A percentile compares a stretch with the other conserved stretches of the same genome.
These are phyloP conservation scores for Dovyalis caffra DNA, from an alignment of 345 rosid species.

Conservation along the genomic window DNA sequence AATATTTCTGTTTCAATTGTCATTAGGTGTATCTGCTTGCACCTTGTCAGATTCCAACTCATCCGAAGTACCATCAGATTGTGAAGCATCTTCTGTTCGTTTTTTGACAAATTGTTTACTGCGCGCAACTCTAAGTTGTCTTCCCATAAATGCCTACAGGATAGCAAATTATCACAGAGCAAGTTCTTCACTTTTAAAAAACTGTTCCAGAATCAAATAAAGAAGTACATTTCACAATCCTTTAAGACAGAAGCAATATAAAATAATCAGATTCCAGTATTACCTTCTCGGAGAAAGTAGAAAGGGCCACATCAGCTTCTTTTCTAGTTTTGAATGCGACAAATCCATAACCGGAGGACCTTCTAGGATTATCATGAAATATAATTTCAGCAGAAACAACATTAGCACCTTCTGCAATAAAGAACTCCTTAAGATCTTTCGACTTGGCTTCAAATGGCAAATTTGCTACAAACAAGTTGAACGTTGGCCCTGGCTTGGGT, in stretches of 20 bases:
- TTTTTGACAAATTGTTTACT: slow-evolving; percentile 72
- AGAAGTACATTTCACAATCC: background rate
- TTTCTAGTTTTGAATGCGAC: slow-evolving; percentile 74
- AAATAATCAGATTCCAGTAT: background rate
- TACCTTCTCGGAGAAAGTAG: slow-evolving; percentile 73
- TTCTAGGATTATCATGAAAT: slow-evolving; percentile 70
- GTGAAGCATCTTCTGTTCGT: slow-evolving; percentile 42
- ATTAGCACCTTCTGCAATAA: slow-evolving; percentile 45
- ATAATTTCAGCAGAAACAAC: slow-evolving; percentile 62
- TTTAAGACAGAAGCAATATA: slow-evolving; percentile 12
- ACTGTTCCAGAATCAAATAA: background rate
- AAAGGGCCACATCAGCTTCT: slow-evolving; percentile 63
- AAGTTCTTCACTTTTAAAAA: background rate
- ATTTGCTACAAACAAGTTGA: slow-evolving; percentile 71
- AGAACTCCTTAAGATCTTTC: slow-evolving; percentile 67
- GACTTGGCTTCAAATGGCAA: slow-evolving; percentile 64
- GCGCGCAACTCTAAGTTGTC: slow-evolving; percentile 62
- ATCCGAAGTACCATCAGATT: slow-evolving; percentile 37
- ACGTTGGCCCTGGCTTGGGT: slow-evolving; percentile 40
- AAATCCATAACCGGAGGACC: slow-evolving; percentile 78
- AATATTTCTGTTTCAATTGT: slow-evolving; percentile 22
- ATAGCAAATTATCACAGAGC: slow-evolving; percentile 4
- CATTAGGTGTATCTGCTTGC: slow-evolving; percentile 23
- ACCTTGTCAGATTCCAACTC: slow-evolving; percentile 34
- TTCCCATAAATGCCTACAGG: slow-evolving; percentile 62